phyloP scores from a whole-genome alignment of 192 early-diverging fungal genomes.

The Martensiomyces pterosporus region DNA sequence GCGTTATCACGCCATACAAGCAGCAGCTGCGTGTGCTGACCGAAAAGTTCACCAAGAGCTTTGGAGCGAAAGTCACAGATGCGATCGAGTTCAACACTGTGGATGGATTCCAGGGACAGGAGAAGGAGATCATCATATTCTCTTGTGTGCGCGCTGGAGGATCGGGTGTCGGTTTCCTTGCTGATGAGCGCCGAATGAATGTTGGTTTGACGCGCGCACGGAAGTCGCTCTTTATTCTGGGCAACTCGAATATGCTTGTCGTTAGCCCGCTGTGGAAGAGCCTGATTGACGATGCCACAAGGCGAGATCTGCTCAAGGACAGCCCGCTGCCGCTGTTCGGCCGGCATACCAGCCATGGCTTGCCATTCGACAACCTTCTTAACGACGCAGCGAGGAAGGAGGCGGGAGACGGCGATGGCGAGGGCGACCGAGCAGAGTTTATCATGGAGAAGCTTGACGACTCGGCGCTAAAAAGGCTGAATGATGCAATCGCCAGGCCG shows the following conservation, averaged over 20 bases:
- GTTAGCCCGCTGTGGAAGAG: constrained; percentile 66
- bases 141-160: constrained; percentile 82
- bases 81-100: constrained; percentile 91
- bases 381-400: not conserved
- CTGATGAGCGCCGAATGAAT: constrained; percentile 86
- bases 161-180: constrained; percentile 73
- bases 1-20: constrained; percentile 94
- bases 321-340: constrained; percentile 32
- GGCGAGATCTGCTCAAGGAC: constrained; percentile 14
- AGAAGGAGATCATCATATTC: constrained; percentile 96
- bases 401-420: constrained; percentile 20
- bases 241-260: constrained; percentile 60
- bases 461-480: constrained; percentile 7
- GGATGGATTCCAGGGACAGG: constrained; percentile 96
- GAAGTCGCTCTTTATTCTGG: constrained; percentile 77
- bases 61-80: constrained; percentile 60
- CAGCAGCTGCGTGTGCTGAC: constrained; percentile 72
- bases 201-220: constrained; percentile 86
- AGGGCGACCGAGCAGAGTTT: constrained; percentile 38
- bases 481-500: too few relatives aligned
- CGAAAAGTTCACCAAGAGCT: constrained; percentile 58
- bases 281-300: constrained; percentile 63
- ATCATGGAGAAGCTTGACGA: constrained; percentile 29
- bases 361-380: constrained; percentile 7
- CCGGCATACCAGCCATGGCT: not conserved